These are phyloP conservation scores for Podospora anserina DNA, from an alignment of 495 filamentous ascomycete species.

Conservation along the genomic window DNA sequence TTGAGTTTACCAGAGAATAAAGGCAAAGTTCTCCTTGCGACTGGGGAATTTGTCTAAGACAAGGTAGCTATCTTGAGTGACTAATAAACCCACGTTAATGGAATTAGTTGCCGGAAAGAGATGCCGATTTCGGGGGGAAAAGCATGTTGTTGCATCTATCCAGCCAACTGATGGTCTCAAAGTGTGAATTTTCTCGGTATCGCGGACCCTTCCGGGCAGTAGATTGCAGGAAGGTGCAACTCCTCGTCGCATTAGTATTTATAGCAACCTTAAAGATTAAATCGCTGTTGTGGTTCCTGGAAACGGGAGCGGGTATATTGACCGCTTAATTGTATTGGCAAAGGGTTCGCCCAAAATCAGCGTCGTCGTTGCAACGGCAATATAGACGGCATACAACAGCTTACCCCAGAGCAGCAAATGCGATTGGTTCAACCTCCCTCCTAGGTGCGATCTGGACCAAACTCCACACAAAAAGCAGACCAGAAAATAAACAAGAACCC, in stretches of 20 bases:
- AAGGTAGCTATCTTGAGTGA: background rate
- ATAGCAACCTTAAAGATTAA: background rate
- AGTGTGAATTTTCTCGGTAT: background rate
- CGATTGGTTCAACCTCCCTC: background rate
- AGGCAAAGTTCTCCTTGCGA: background rate
- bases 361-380: slow-evolving; percentile 8
- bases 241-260: background rate
- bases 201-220: background rate
- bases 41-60: background rate
- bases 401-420: background rate
- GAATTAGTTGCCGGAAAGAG: background rate
- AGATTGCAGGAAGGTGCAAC: background rate
- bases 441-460: background rate
- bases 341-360: background rate
- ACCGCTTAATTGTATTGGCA: slow-evolving; percentile 1
- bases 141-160: background rate
- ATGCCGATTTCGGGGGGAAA: background rate
- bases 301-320: slow-evolving; percentile 2
- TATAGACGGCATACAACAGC: slow-evolving; percentile 2
- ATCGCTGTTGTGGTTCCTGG: background rate
- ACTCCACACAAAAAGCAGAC: background rate
- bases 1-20: background rate
- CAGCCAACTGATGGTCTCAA: background rate
- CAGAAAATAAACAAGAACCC: slow-evolving; percentile 2
- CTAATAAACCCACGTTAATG: no score